Conservation (phyloP, 2,329 filamentous ascomycete genomes). For the Drechmeria coniospora region DNA sequence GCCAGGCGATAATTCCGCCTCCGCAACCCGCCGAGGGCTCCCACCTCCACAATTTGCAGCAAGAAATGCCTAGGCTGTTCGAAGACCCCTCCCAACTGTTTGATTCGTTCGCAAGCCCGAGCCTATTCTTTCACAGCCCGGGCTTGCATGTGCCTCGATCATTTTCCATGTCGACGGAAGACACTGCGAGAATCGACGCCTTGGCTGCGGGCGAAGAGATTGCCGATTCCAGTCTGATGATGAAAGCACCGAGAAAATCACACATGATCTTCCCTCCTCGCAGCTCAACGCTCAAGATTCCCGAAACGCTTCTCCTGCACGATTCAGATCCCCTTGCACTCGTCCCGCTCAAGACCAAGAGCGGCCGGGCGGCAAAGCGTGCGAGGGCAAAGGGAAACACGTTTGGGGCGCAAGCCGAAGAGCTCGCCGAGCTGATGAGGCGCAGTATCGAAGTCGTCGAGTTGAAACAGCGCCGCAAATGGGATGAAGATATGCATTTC, state of each 20-base stretch:
- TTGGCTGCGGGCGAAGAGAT: slow-evolving; percentile 9
- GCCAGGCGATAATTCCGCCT: slow-evolving; percentile 4
- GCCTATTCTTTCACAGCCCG: slow-evolving; percentile 41
- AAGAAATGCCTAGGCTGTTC: slow-evolving; percentile 29
- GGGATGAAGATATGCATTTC: slow-evolving; percentile 23
- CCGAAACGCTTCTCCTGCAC: slow-evolving; percentile 32
- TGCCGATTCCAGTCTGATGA: background rate
- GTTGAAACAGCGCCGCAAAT: slow-evolving; percentile 23
- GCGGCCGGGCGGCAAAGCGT: slow-evolving; percentile 7
- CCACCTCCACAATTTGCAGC: slow-evolving; percentile 21
- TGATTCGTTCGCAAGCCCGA: slow-evolving; percentile 43
- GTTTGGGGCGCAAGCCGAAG: slow-evolving; percentile 29
- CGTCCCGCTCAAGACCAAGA: background rate
- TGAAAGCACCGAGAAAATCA: slow-evolving; percentile 22
- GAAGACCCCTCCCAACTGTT: slow-evolving; percentile 32
- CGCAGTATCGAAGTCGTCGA: slow-evolving; percentile 31
- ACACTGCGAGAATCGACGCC: slow-evolving; percentile 11
- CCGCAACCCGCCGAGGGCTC: slow-evolving; percentile 14
- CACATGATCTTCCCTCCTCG: slow-evolving; percentile 32
- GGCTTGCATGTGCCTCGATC: slow-evolving; percentile 28
- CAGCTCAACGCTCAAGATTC: slow-evolving; percentile 31
- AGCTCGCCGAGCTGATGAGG: slow-evolving; percentile 32
- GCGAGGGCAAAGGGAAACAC: slow-evolving; percentile 20
- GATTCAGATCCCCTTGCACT: slow-evolving; percentile 15
- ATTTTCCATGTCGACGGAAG: slow-evolving; percentile 22